Conservation (phyloP, 164 flowering plant species). For the Aristolochia contorta region DNA sequence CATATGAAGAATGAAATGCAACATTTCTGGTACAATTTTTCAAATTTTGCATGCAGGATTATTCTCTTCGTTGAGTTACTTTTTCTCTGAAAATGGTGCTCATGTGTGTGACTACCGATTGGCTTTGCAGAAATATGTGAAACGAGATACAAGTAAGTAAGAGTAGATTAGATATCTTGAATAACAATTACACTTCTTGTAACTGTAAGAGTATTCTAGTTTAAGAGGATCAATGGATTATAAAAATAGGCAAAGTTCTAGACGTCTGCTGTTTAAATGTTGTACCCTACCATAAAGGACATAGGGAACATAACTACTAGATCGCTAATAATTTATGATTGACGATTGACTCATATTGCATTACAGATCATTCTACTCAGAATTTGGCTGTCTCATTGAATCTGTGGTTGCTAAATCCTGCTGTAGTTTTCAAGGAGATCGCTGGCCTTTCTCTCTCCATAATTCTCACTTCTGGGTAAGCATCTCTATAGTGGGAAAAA, state of each 20-base stretch:
- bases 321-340: too few relatives aligned
- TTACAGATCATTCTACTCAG: constrained; percentile 33
- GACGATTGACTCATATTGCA: background rate
- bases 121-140: constrained; percentile 48
- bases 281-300: too few relatives aligned
- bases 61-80: constrained; percentile 60
- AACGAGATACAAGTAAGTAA: constrained; percentile 54
- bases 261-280: too few relatives aligned
- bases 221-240: too few relatives aligned
- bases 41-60: constrained; percentile 40
- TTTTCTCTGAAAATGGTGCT: constrained; percentile 65
- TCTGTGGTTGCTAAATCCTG: constrained; percentile 95
- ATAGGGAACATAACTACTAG: too few relatives aligned
- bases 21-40: background rate
- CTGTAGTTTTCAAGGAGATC: constrained; percentile 77
- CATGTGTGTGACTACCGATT: constrained; percentile 71
- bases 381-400: constrained; percentile 52
- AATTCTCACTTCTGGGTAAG: constrained; percentile 94
- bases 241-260: too few relatives aligned
- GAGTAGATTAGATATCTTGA: too few relatives aligned
- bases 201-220: too few relatives aligned
- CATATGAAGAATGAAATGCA: background rate
- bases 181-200: too few relatives aligned
- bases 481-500: background rate
- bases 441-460: constrained; percentile 71